Base-by-base conservation (phyloP, 306 rosid genomes). In the Medicago ruthenica region DNA sequence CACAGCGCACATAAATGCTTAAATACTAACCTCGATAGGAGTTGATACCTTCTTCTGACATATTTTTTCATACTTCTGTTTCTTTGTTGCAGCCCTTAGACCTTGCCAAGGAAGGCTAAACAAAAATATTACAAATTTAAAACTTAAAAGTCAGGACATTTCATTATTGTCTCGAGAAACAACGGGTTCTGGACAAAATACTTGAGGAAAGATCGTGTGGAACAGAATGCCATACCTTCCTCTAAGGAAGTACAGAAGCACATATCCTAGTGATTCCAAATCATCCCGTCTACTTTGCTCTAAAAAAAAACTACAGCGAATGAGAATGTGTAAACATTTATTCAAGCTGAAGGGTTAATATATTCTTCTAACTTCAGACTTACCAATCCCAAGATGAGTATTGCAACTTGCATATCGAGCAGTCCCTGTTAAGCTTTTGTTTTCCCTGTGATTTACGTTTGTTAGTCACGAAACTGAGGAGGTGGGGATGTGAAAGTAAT, bases 241-340 rank as follows among this genome's bases (percentile, higher is more conserved):
- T 79, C 96, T 89, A 54, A 92, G 90, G 79, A 90, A 92, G 85
- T 96, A 96, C 31, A 92, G 71, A 78, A 96, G 96, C 42, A 92
- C 99, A 79, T 92, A 96, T 89, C 98, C 99, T 63, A 96, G 96
- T 44, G 99, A 96, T 80, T 96, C 99, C 89, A 96, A 86, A 87
- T 96, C 99, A 96, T 96, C 99, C 70, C 98, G 88, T 9, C 99
- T 83, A 82, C 98, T 92, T 92, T 90, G 99, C 91, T 96, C 99
- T 96, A 67, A 22, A 82, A 65, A 73, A 0, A 69, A 74, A 85
- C n/a, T 68, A 67, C 50, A 57, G 6, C 20, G 70, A 79, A 74
- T 54, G 66, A 74, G 69, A 39, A 41, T 18, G 24, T 45, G 55
- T 60, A 61, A 16, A 74, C 39, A 10, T 51, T 21, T 50, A 78